Percentiles rank a stretch among this genome's conserved stretches.
Conservation (phyloP, 2,329 filamentous ascomycete species). For the Periconia sp. region DNA sequence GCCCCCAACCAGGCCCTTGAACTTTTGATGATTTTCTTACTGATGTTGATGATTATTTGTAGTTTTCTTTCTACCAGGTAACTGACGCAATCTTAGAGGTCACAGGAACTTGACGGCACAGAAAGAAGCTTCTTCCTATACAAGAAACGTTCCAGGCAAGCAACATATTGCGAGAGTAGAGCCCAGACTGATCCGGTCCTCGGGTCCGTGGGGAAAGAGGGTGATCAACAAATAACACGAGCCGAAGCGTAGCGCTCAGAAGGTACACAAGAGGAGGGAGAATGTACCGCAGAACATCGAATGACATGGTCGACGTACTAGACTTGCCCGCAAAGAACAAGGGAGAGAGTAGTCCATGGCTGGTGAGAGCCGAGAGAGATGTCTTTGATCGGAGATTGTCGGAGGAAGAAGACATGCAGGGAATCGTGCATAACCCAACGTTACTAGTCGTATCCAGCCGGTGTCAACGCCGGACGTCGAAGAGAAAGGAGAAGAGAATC, state of each 20-base stretch:
- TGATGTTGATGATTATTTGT: constrained; percentile 15
- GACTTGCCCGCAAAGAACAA: constrained; percentile 1
- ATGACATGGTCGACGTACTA: constrained; percentile 5
- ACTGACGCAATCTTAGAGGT: constrained; percentile 1
- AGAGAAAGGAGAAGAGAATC: constrained; percentile 8
- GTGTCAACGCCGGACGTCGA: constrained; percentile 5
- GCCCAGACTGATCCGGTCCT: constrained; percentile 39
- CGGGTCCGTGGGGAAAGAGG: constrained; percentile 18
- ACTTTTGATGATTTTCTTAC: constrained; percentile 19
- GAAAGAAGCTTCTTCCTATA: neutral
- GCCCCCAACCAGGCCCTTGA: constrained; percentile 24
- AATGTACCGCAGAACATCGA: constrained; percentile 21
- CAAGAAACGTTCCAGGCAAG: neutral
- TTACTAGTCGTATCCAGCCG: constrained; percentile 7
- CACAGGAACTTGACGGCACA: neutral
- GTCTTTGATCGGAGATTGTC: constrained; percentile 3
- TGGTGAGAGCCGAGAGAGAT: constrained; percentile 6
- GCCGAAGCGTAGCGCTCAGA: constrained; percentile 29
- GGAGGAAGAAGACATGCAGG: constrained; percentile 3
- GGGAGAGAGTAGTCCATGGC: neutral
- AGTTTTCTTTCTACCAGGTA: constrained; percentile 28
- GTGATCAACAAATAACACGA: constrained; percentile 40
- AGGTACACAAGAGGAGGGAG: constrained; percentile 28
- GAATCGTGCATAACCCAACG: constrained; percentile 5
- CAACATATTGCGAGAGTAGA: constrained; percentile 3